Evolutionary conservation across 108 stramenopile species (phyloP), one percentile per base, ranked within the genome.

Genomic region (Discostella stelligeroides): DNA sequence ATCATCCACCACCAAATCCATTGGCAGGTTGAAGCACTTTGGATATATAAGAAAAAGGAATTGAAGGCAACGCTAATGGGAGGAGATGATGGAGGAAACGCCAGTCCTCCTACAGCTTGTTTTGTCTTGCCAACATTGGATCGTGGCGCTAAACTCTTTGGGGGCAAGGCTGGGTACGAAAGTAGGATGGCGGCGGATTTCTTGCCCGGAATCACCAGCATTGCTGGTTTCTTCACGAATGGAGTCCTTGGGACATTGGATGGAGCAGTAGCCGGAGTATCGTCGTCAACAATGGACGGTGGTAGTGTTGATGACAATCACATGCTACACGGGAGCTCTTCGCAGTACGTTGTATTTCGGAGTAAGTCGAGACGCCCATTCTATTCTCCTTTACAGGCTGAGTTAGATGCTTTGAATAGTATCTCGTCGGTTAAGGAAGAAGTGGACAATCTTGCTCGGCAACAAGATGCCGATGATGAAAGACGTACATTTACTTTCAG

Each of bases 141-240:
- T 72, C 68, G 94, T 45, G 94, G 94, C 3, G 79, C 71, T 29
- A 92, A 95, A 21, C 80, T 92, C 63, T 92, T 92, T 66, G 77
- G 83, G 6, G 91, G 90, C 41, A 92, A 88, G 60, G 11, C 60
- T n/a, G 89, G 89, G 30, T 89, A 68, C 63, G 94, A 95, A 68
- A 87, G 82, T 60, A 51, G 65, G 43, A 62, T 83, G 24, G 87
- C 82, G 9, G 77, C 79, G 9, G 58, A 81, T 20, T 86, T 67
- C 60, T 45, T 92, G 25, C 89, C 90, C 45, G 70, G 64, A 23
- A 47, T 85, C 21, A 70, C 88, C 2, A 80, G 81, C 60, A 81
- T 91, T 45, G 72, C 69, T 57, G 94, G 94, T 4, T 92, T 89
- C 74, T 92, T 86, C 70, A 73, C 78, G 54, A 95, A 95, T 64